These are phyloP conservation scores for Irpex rosettiformis DNA, from an alignment of 1,284 basidiomycete species.

Conservation along the genomic window DNA sequence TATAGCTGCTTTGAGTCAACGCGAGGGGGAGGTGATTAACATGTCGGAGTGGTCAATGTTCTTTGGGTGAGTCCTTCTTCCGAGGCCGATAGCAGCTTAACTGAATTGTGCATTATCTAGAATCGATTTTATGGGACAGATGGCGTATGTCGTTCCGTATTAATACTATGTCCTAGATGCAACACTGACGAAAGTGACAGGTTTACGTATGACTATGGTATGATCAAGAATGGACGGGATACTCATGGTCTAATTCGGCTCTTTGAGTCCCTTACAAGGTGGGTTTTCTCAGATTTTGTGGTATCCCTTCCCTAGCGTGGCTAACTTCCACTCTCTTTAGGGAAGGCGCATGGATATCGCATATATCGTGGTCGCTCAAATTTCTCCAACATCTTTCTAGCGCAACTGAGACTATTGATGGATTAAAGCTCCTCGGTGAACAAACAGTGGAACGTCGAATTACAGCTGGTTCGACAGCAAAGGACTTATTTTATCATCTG, in stretches of 20 bases:
- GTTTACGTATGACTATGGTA: slow-evolving; percentile 15
- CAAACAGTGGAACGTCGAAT: slow-evolving; percentile 4
- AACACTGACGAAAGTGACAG: neutral
- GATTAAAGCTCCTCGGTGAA: slow-evolving; percentile 10
- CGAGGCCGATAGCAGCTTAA: neutral
- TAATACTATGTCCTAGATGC: neutral
- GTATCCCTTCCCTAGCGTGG: neutral
- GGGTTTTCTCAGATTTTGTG: neutral
- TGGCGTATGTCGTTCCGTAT: slow-evolving; percentile 15
- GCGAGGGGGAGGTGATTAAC: slow-evolving; percentile 8
- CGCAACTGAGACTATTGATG: slow-evolving; percentile 6
- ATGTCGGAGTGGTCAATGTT: slow-evolving; percentile 20
- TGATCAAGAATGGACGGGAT: slow-evolving; percentile 14
- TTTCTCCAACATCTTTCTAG: slow-evolving; percentile 8
- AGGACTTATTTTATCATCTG: slow-evolving; percentile 13
- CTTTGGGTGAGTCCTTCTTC: slow-evolving; percentile 9
- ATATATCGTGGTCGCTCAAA: slow-evolving; percentile 15
- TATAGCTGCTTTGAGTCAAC: slow-evolving; percentile 4
- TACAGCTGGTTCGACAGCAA: slow-evolving; percentile 3
- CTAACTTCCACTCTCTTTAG: slow-evolving; percentile 1
- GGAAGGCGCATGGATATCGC: slow-evolving; percentile 12
- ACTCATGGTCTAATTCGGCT: slow-evolving; percentile 5
- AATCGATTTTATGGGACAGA: slow-evolving; percentile 22
- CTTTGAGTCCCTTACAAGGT: slow-evolving; percentile 7
- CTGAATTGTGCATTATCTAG: neutral